Base-by-base conservation (phyloP, 2,329 filamentous ascomycete species). In the Leptographium radiaticola region DNA sequence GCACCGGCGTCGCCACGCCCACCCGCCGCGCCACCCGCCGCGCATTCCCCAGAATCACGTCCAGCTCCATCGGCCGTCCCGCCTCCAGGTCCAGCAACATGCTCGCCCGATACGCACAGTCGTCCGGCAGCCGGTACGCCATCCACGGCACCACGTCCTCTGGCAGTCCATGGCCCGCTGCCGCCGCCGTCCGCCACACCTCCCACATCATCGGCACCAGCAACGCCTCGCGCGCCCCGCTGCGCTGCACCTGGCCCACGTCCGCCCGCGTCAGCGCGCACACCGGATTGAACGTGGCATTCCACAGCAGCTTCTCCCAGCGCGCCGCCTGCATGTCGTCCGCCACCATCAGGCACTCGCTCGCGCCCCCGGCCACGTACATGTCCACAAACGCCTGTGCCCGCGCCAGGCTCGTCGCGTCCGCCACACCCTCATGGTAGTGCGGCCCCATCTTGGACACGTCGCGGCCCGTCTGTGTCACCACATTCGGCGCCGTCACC, bases 41-140 rank as follows among this genome's bases (percentile, higher is more conserved):
- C 18, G 58, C 58, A 54, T 67, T 66, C 16, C 65, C 65, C n/a
- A 68, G 60, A 34, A 68, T 65, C 25, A 65, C 64, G 52, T 68
- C 65, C 10, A 63, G 61, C 61, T 68, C 65, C 47, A 67, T 47
- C 1, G 39, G 58, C 54, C 58, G 62, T 16, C 57, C 57, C n/a
- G 55, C 56, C 12, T 66, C 52, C 33, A 59, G 61, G 58, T 68
- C 66, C 16, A 62, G 56, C 57, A 66, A 49, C 66, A 68, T 68
- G 39, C 63, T 65, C 30, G 62, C 59, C 52, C 65, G 62, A 25
- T 66, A 58, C 20, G 47, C 57, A 5, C 62, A 63, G 1, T 65
- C 63, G n/a, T 60, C 42, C 0, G 52, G 51, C 42, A 68, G 58
- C 55, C 65, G 63, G 52, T 59, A 60, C n/a, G 66, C 63, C 39